These are phyloP conservation scores for Blastocystis sp. DNA, from an alignment of 352 stramenopile species.

Conservation along the genomic window DNA sequence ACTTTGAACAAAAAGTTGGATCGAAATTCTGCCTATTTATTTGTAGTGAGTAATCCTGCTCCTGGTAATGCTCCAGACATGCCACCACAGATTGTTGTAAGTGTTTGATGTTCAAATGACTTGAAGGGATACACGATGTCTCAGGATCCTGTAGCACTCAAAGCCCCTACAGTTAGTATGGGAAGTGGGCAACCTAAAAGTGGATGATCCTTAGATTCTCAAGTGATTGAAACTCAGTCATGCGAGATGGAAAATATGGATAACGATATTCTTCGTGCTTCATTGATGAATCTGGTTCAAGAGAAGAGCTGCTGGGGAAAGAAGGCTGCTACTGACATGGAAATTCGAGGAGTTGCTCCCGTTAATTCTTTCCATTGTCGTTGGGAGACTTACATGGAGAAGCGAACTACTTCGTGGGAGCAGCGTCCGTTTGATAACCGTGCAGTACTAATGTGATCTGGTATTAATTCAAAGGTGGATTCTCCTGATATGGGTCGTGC, in stretches of 20 bases:
- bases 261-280: background rate
- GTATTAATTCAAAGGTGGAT: constrained; percentile 20
- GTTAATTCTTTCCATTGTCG: constrained; percentile 18
- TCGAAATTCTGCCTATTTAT: no score
- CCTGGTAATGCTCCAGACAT: no score
- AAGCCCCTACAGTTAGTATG: background rate
- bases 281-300: background rate
- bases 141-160: background rate
- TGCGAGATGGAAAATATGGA: background rate
- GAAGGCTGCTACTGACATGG: constrained; percentile 7
- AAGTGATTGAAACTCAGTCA: background rate
- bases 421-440: background rate
- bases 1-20: no score
- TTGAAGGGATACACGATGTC: background rate
- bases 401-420: constrained; percentile 12
- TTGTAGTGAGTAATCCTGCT: no score
- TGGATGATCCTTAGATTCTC: constrained; percentile 1
- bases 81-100: background rate
- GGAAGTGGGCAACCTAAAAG: background rate
- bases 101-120: background rate
- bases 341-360: background rate
- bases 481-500: constrained; percentile 16
- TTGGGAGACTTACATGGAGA: constrained; percentile 59
- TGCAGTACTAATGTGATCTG: background rate
- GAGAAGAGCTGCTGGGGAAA: constrained; percentile 53